Percentiles rank a stretch among this genome's conserved stretches.
These are phyloP conservation scores for Emmonsiellopsis sp. DNA, from an alignment of 2,329 filamentous ascomycete species.

Conservation along the genomic window DNA sequence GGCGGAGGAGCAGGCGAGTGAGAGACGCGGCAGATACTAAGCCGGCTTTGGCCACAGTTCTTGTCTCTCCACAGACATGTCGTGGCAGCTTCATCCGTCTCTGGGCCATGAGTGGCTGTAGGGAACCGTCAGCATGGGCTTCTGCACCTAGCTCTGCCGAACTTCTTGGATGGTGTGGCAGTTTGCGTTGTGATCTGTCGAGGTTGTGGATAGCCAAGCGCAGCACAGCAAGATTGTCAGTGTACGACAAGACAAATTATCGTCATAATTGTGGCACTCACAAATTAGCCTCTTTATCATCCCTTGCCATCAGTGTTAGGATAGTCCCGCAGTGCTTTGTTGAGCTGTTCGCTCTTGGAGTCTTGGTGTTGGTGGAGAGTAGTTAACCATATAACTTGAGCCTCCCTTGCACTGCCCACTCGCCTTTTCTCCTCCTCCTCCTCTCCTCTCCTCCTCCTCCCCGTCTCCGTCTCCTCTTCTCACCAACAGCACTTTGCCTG, in stretches of 20 bases:
- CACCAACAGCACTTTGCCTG: not conserved
- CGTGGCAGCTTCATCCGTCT: no score
- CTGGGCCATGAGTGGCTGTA: not conserved
- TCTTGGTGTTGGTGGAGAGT: no score
- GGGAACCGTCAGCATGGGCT: not conserved
- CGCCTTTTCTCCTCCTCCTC: no score
- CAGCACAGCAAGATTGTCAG: not conserved
- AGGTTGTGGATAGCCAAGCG: not conserved
- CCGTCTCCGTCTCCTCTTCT: not conserved
- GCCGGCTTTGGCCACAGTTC: not conserved
- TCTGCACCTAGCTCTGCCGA: no score
- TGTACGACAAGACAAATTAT: not conserved
- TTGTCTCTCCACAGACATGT: not conserved
- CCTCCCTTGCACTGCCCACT: no score
- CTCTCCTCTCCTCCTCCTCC: no score
- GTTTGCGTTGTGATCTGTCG: not conserved
- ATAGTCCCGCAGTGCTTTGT: no score
- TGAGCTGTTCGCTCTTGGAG: no score
- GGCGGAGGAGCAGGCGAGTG: not conserved
- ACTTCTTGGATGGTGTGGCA: no score
- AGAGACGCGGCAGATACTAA: not conserved
- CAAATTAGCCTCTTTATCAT: not conserved
- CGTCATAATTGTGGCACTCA: slow-evolving; percentile 2
- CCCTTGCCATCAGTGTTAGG: no score
- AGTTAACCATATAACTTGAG: no score